phyloP scores from a whole-genome alignment of 805 yeast species.

The Torulaspora microellipsoides region DNA sequence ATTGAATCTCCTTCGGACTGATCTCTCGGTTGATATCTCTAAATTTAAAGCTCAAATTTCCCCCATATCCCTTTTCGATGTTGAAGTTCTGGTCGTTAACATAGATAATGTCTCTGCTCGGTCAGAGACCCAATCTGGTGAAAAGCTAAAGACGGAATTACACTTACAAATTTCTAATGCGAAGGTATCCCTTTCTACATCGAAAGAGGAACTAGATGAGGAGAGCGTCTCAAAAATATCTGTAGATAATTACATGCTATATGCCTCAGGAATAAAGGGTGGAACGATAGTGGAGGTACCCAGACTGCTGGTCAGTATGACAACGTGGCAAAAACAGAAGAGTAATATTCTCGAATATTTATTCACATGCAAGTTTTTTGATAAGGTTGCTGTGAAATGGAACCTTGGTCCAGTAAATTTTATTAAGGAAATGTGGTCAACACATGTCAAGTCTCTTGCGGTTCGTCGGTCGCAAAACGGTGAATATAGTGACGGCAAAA shows the following conservation, averaged over 20 bases:
- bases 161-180: conserved; percentile 59
- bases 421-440: conserved; percentile 86
- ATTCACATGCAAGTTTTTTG: conserved; percentile 74
- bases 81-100: conserved; percentile 63
- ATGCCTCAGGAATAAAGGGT: conserved; percentile 60
- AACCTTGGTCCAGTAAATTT: conserved; percentile 87
- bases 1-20: conserved; percentile 50
- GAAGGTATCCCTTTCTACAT: conserved; percentile 60
- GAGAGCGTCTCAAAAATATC: conserved; percentile 42
- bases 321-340: conserved; percentile 56
- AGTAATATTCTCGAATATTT: conserved; percentile 58
- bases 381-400: conserved; percentile 89
- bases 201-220: conserved; percentile 48
- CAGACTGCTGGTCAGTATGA: conserved; percentile 67
- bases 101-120: conserved; percentile 54
- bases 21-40: conserved; percentile 58
- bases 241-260: conserved; percentile 51
- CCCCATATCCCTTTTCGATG: conserved; percentile 77
- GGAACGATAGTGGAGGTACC: conserved; percentile 82
- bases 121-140: conserved; percentile 37
- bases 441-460: conserved; percentile 70
- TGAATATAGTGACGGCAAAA: conserved; percentile 24
- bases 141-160: conserved; percentile 48
- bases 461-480: conserved; percentile 47
- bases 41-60: conserved; percentile 59